Percentiles rank a stretch among this genome's conserved stretches.
phyloP scores from a whole-genome alignment of 805 yeast genomes.

The Suhomyces tanzawaensis region DNA sequence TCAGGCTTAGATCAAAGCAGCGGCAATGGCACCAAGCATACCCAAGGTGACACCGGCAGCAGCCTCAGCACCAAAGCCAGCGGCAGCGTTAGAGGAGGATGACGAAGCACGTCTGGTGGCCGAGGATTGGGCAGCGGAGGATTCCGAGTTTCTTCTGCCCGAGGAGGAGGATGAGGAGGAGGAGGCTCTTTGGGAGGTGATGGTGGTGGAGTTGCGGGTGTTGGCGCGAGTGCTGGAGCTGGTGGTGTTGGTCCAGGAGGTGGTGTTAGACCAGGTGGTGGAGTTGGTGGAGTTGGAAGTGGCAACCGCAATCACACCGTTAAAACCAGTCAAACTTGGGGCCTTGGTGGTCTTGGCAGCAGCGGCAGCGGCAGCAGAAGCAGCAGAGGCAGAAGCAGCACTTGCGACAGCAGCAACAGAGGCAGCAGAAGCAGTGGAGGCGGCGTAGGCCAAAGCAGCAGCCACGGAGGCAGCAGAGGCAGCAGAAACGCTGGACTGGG shows the following conservation, averaged over 20 bases:
- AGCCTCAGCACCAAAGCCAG: conserved; percentile 29
- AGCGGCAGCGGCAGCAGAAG: conserved; percentile 9
- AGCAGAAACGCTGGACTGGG: conserved; percentile 12
- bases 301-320: conserved; percentile 42
- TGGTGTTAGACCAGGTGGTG: conserved; percentile 18
- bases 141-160: conserved; percentile 11
- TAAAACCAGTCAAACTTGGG: conserved; percentile 20
- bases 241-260: conserved; percentile 10
- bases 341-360: conserved; percentile 10
- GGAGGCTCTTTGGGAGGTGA: conserved; percentile 9
- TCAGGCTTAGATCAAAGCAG: conserved; percentile 25
- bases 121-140: conserved; percentile 18
- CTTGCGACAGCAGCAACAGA: conserved; percentile 16
- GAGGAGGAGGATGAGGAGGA: conserved; percentile 10
- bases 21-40: conserved; percentile 30
- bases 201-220: conserved; percentile 12
- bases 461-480: conserved; percentile 16
- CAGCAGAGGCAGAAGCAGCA: conserved; percentile 24
- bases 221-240: conserved; percentile 18
- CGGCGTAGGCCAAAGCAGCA: conserved; percentile 18
- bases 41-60: conserved; percentile 18
- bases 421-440: conserved; percentile 17
- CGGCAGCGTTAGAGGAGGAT: conserved; percentile 30
- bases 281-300: conserved; percentile 32
- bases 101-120: conserved; percentile 29